phyloP scores from a whole-genome alignment of 2,329 filamentous ascomycete genomes.

The Amauroascus verrucosus region DNA sequence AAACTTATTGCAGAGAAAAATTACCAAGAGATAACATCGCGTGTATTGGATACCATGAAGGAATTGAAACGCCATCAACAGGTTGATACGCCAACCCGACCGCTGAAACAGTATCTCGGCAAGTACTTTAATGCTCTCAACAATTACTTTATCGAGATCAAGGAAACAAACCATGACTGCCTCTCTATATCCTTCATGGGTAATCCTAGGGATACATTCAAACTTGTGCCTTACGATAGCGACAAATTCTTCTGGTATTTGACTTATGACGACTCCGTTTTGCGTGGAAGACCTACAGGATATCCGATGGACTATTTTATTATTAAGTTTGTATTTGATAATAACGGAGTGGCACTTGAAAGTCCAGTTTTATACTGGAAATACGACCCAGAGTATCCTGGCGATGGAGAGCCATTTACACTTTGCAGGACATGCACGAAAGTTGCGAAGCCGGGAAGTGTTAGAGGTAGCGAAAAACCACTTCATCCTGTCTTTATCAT shows the following conservation, averaged over 20 bases:
- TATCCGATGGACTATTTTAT: background rate
- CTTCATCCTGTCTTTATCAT: too few species aligned
- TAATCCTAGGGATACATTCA: background rate
- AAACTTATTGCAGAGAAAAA: background rate
- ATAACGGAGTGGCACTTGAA: background rate
- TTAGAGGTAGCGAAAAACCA: too few species aligned
- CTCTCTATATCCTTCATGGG: background rate
- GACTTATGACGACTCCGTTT: background rate
- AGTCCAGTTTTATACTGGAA: constrained; percentile 1
- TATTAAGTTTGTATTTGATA: background rate
- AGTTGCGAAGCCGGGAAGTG: too few species aligned
- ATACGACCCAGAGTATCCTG: background rate
- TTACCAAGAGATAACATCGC: background rate
- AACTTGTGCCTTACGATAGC: constrained; percentile 1
- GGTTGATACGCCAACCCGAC: background rate
- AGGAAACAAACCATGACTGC: background rate
- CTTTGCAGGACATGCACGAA: too few species aligned
- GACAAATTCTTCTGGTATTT: constrained; percentile 5
- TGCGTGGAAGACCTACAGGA: background rate
- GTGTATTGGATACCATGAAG: background rate
- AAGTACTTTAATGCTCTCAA: background rate
- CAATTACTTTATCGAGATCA: constrained; percentile 2
- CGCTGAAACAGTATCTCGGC: background rate
- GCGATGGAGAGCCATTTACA: background rate
- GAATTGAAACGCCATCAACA: background rate